Evolutionary conservation across 169 alveolate genomes (phyloP).

Genomic region (Plasmodium fragile): DNA sequence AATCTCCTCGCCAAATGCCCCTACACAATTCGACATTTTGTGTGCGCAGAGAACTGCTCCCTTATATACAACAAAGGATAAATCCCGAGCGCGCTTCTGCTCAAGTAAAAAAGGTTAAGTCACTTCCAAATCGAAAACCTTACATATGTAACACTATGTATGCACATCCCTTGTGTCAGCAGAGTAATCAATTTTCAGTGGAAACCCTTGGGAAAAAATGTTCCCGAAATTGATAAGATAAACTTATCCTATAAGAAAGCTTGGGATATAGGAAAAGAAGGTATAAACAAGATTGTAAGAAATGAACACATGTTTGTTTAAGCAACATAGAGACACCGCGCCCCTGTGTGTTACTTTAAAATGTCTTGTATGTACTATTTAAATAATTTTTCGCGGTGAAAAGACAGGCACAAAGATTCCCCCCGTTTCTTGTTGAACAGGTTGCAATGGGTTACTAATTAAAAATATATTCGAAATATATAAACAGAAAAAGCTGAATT

Average conservation of each 20-base stretch:
- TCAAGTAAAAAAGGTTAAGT: neutral
- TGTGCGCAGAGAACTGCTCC: neutral
- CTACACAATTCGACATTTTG: neutral
- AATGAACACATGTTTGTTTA: neutral
- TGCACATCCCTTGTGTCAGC: neutral
- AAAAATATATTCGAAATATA: constrained; percentile 54
- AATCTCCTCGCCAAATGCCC: neutral
- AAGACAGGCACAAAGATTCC: neutral
- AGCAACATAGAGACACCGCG: neutral
- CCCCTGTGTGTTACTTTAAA: too few relatives aligned
- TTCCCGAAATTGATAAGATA: constrained; percentile 48
- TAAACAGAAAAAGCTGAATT: constrained; percentile 41
- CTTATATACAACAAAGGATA: neutral
- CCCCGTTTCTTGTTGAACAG: constrained; percentile 9
- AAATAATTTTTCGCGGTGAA: neutral
- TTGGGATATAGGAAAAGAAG: constrained; percentile 76
- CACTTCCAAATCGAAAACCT: neutral
- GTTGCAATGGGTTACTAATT: constrained; percentile 68
- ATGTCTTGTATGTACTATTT: neutral
- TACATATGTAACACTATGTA: neutral
- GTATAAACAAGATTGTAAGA: neutral
- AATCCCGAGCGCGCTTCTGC: neutral
- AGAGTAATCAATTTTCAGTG: constrained; percentile 21
- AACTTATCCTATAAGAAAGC: constrained; percentile 62
- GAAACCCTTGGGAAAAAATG: constrained; percentile 59